Evolutionary conservation across 2,329 filamentous ascomycete genomes (phyloP), one percentile per base, ranked within the genome.

Genomic region (Aureobasidium sp.): DNA sequence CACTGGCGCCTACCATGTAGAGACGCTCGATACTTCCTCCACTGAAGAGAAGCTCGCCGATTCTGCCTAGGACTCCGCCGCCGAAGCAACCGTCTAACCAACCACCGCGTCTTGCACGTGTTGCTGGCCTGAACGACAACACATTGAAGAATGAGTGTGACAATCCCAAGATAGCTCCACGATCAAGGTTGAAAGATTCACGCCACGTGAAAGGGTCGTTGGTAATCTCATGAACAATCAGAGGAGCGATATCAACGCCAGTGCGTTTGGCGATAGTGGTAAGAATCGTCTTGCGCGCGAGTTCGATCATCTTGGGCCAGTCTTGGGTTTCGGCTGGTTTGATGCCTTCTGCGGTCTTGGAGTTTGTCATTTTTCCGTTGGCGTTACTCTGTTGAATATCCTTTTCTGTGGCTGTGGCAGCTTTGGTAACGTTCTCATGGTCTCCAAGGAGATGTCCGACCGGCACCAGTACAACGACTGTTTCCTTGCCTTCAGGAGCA

Each of bases 91-190:
- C 9, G 0, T 73, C 56, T 24, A 65, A 37, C 1, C 61, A 62
- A 8, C 66, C 68, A 77, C 65, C 77, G 76, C 2, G 81, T 83
- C 68, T 77, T 73, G 5, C 86, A 81, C 32, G 85, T 0, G 84
- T 88, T 44, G 78, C 77, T 0, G 87, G 87, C 1, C 87, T 77
- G 76, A 89, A 89, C 37, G 80, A 80, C 0, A 89, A 78, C 15
- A 89, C 86, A 69, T 89, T 89, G 77, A 89, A 88, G 76, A 92
- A 90, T 34, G 81, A 83, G 74, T 91, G 88, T 20, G 82, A 84
- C 0, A 91, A 76, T 0, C 88, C 88, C 0, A 91, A 79, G 61
- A 91, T 92, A 0, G 87, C 86, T 15, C 88, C 88, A 70, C 85
- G 84, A 74, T 90, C 86, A 34, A 91, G 82, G 70, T 91, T 91